Evolutionary conservation across 2,329 filamentous ascomycete species (phyloP), one percentile per base, ranked within the genome.

Genomic region (Fusarium piperis): DNA sequence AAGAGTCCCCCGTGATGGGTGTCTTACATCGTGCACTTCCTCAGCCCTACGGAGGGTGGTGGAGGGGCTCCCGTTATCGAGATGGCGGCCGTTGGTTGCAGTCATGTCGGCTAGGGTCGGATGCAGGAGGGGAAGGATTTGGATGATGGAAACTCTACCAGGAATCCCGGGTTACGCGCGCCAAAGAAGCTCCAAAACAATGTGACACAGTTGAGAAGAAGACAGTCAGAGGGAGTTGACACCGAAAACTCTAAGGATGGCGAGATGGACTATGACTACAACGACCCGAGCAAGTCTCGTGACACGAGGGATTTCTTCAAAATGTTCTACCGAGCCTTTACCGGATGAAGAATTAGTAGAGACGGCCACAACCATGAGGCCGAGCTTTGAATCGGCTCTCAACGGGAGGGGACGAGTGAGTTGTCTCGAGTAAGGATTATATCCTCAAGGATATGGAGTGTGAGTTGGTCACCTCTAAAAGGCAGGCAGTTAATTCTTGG

Each of bases 21-120:
- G 64, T 73, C 76, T 74, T 65, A 78, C 77, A 73, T 79, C 75
- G 64, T 78, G 67, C 20, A 80, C 71, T 63, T 81, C 79, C 56
- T 74, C 78, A 69, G 79, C 79, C 73, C 79, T 77, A 69, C 74
- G 72, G 20, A 80, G 74, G 62, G 71, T 60, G 26, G 70, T 61
- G 58, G 72, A 71, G 55, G 74, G 69, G 64, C 69, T 74, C 46
- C 65, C 72, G 23, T 74, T 75, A 33, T 65, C 51, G 35, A 52
- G 59, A 33, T 65, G 55, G 41, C 62, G 59, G 64, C 72, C 62
- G 60, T 73, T 75, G 62, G 73, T 62, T 51, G 69, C 73, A 72
- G 77, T 77, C 77, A 78, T 78, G 65, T 64, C 59, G 61, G 64
- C 68, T 55, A 66, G 38, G 64, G 52, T 59, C 63, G 53, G 62